A percentile compares a stretch with the other conserved stretches of the same genome.
phyloP scores from a whole-genome alignment of 2,329 filamentous ascomycete genomes.

The Davidsoniella neocaledoniae region DNA sequence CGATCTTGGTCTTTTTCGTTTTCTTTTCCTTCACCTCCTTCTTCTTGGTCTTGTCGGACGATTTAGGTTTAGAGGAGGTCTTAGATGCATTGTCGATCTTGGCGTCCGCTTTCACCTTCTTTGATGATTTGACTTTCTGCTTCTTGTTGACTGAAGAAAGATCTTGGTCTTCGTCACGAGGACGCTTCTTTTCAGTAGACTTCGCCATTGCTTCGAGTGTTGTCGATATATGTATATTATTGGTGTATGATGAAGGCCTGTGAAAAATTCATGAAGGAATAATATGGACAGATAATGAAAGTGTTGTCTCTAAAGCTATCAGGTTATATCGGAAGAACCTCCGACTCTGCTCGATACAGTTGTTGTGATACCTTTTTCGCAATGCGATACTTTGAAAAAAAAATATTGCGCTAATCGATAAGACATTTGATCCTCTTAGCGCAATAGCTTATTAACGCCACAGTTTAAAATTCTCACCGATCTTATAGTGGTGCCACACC shows the following conservation, averaged over 20 bases:
- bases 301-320: no score
- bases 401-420: conserved; percentile 1
- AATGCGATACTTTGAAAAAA: not conserved
- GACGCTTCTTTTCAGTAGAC: conserved; percentile 26
- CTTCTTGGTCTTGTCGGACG: conserved; percentile 18
- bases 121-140: conserved; percentile 29
- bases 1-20: conserved; percentile 5
- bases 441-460: not conserved
- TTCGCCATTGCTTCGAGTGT: conserved; percentile 14
- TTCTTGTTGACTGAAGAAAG: conserved; percentile 28
- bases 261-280: no score
- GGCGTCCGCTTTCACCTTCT: conserved; percentile 14
- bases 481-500: no score
- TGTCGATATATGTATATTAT: no score
- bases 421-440: not conserved
- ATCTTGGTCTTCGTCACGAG: conserved; percentile 25
- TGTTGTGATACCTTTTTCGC: no score
- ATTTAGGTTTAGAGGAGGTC: conserved; percentile 23
- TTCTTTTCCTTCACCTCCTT: conserved; percentile 21
- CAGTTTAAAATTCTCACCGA: not conserved
- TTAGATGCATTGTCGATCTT: conserved; percentile 18
- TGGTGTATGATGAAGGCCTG: no score
- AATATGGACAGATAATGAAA: no score
- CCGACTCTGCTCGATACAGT: no score
- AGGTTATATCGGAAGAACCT: no score